Base-by-base conservation (phyloP, 768 basidiomycete genomes). In the Leccinum pellstonianum region DNA sequence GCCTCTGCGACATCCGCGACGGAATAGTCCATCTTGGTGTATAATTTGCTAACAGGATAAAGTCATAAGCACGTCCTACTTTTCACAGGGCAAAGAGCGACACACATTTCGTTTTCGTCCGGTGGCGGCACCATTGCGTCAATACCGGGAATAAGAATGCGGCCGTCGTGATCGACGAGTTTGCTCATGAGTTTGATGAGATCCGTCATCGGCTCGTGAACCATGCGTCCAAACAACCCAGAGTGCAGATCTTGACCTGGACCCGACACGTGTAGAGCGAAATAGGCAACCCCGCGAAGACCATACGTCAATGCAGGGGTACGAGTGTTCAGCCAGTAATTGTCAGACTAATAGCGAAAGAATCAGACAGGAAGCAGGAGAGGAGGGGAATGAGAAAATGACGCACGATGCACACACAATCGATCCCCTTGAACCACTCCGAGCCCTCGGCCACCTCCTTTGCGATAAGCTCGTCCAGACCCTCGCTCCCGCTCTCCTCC, bases 151-250 rank as follows among this genome's bases (percentile, higher is more conserved):
- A 98, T 79, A 52, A 95, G 82, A 66, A 98, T 97, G 48, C 84
- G 80, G n/a, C 93, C 95, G 49, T 82, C 69, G 3, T 83, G 78
- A 48, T 84, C 83, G 56, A 97, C 95, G 49, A 98, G 90, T 64
- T 86, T 93, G 67, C 87, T 84, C 84, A 98, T 86, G 63, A 98
- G 77, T 49, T 75, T 70, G 70, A 97, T 80, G 54, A 97, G 86
- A 70, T 96, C 95, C 0, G 93, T 95, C 95, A 98, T 96, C 14
- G 95, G 95, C 73, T 91, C 90, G 68, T 92, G 87, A 21, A 93
- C 90, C 33, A 84, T 86, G 38, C 87, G 80, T 9, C 93, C 92
- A 69, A 91, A 93, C 31, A 87, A 80, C 56, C 95, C 95, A 41
- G 93, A 95, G 75, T 98, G 96, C 1, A 98, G 80, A 69, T 98